These are phyloP conservation scores for Hirschioporus abietinus DNA, from an alignment of 768 basidiomycete genomes.

Conservation along the genomic window DNA sequence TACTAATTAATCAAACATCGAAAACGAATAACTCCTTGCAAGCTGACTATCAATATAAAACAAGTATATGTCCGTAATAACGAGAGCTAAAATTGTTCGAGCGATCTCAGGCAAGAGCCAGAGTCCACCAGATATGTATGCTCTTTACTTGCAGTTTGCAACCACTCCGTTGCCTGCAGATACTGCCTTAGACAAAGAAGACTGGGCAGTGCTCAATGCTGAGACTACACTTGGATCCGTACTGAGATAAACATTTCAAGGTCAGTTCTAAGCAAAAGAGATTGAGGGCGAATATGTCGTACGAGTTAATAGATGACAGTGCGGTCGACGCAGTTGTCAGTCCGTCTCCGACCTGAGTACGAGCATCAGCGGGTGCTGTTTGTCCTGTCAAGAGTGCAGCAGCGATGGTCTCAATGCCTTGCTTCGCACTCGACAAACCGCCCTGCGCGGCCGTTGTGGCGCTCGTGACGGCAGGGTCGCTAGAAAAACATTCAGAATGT, in stretches of 20 bases:
- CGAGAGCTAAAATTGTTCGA: too few species aligned
- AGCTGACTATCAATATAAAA: too few species aligned
- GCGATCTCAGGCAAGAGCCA: neutral
- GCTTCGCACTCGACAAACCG: slow-evolving; percentile 10
- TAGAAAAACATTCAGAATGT: neutral
- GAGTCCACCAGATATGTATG: slow-evolving; percentile 1
- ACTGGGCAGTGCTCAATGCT: slow-evolving; percentile 14
- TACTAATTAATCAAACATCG: too few species aligned
- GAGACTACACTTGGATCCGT: slow-evolving; percentile 10
- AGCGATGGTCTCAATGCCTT: slow-evolving; percentile 19
- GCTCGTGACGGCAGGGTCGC: neutral
- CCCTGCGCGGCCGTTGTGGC: neutral
- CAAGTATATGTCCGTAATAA: too few species aligned
- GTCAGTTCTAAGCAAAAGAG: neutral
- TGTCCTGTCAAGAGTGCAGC: slow-evolving; percentile 19
- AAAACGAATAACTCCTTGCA: too few species aligned
- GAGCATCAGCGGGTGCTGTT: slow-evolving; percentile 19
- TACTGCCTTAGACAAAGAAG: slow-evolving; percentile 13
- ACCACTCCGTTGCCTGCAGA: slow-evolving; percentile 18
- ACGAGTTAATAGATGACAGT: neutral
- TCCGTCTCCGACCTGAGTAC: slow-evolving; percentile 17
- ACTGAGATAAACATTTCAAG: slow-evolving; percentile 3
- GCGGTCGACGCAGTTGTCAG: slow-evolving; percentile 8
- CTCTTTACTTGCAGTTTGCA: slow-evolving; percentile 18
- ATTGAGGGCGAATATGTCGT: neutral